These are phyloP conservation scores for Candida dendrica DNA, from an alignment of 805 yeast genomes.

Conservation along the genomic window DNA sequence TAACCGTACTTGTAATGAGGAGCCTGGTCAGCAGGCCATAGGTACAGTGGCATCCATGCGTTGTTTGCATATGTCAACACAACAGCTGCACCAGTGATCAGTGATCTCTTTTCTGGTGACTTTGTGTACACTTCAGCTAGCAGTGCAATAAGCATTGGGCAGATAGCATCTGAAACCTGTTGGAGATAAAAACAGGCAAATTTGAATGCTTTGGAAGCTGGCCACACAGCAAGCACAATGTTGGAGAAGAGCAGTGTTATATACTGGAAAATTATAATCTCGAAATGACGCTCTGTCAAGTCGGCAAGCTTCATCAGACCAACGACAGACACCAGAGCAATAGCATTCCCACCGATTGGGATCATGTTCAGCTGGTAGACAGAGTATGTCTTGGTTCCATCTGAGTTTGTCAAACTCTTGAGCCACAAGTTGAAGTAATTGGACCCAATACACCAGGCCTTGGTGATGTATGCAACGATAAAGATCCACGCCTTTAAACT, in stretches of 20 bases:
- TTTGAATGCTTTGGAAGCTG: background rate
- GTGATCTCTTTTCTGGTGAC: slow-evolving; percentile 30
- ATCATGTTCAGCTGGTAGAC: background rate
- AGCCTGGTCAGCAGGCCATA: slow-evolving; percentile 35
- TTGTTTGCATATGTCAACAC: slow-evolving; percentile 33
- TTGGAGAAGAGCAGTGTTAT: background rate
- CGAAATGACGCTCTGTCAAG: background rate
- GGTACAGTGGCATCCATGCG: slow-evolving; percentile 31
- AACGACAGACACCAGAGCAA: background rate
- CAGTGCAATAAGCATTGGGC: background rate
- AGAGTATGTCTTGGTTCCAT: slow-evolving; percentile 4
- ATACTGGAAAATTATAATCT: background rate
- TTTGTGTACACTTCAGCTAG: slow-evolving; percentile 6
- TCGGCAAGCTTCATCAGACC: background rate
- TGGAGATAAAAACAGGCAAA: background rate
- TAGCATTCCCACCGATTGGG: background rate
- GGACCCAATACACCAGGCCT: slow-evolving; percentile 5
- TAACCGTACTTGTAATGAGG: slow-evolving; percentile 30
- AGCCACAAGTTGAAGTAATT: slow-evolving; percentile 10
- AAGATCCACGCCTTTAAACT: slow-evolving; percentile 12
- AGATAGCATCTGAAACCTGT: background rate
- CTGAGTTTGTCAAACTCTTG: slow-evolving; percentile 8
- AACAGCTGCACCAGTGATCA: slow-evolving; percentile 31
- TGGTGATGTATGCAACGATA: slow-evolving; percentile 7
- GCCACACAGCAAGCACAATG: slow-evolving; percentile 2